Evolutionary conservation across 495 filamentous ascomycete species (phyloP).

Genomic region (Tuber calosporum): DNA sequence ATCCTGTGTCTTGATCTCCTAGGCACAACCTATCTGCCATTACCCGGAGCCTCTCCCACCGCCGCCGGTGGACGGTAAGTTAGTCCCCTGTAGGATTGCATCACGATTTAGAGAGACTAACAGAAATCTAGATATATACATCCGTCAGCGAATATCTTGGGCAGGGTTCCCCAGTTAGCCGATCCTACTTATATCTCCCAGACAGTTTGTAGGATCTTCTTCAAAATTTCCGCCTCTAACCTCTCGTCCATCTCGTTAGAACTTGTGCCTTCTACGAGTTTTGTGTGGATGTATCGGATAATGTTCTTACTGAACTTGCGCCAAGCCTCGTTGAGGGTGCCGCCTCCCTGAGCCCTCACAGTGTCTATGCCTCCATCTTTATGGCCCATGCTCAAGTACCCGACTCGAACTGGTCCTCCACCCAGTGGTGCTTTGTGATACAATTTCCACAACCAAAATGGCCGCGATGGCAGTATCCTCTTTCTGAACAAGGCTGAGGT

Average conservation of each 20-base stretch:
- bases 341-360: too few species aligned
- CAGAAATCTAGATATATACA: background rate
- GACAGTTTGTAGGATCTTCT: background rate
- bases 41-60: background rate
- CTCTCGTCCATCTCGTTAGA: background rate
- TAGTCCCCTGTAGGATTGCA: background rate
- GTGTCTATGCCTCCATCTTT: background rate
- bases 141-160: background rate
- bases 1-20: background rate
- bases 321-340: too few species aligned
- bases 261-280: background rate
- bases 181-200: background rate
- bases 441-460: background rate
- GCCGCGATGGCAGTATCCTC: background rate
- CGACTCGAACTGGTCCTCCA: background rate
- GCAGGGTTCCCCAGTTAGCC: background rate
- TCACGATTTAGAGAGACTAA: background rate
- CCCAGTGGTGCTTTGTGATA: background rate
- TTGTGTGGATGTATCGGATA: background rate
- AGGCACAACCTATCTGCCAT: background rate
- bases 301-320: too few species aligned
- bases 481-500: background rate
- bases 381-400: background rate
- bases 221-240: background rate
- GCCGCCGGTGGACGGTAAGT: background rate